These are phyloP conservation scores for Wickerhamiella qilinensis DNA, from an alignment of 805 yeast genomes.

Conservation along the genomic window DNA sequence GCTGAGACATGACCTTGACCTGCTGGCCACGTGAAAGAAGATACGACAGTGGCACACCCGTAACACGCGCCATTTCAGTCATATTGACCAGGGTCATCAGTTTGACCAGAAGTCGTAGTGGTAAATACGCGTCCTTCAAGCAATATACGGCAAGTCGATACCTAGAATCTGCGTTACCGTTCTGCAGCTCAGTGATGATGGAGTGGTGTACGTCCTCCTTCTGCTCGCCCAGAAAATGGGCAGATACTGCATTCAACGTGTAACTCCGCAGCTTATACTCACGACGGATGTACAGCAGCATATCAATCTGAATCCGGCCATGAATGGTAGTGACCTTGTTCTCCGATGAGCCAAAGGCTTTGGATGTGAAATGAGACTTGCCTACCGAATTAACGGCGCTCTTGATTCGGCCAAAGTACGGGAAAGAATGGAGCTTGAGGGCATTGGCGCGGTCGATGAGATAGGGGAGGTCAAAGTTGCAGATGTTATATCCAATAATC, in stretches of 20 bases:
- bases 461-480: conserved; percentile 92
- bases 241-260: conserved; percentile 87
- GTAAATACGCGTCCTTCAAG: conserved; percentile 87
- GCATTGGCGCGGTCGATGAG: conserved; percentile 74
- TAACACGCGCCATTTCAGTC: conserved; percentile 98
- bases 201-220: conserved; percentile 98
- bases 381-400: conserved; percentile 58
- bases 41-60: conserved; percentile 94
- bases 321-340: conserved; percentile 83
- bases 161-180: conserved; percentile 84
- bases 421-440: conserved; percentile 48
- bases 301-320: conserved; percentile 89
- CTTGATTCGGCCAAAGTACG: conserved; percentile 69
- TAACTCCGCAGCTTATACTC: conserved; percentile 91
- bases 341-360: conserved; percentile 93
- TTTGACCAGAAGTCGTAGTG: conserved; percentile 74
- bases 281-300: conserved; percentile 82
- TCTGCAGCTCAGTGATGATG: conserved; percentile 84
- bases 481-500: conserved; percentile 86
- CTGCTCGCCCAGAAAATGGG: conserved; percentile 85
- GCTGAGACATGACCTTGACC: conserved; percentile 89
- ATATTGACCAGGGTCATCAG: conserved; percentile 93
- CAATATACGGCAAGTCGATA: conserved; percentile 93
- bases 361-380: conserved; percentile 74
- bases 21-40: conserved; percentile 89